A percentile compares a stretch with the other conserved stretches of the same genome.
phyloP scores from a whole-genome alignment of 805 yeast species.

The Lipomyces sp. region DNA sequence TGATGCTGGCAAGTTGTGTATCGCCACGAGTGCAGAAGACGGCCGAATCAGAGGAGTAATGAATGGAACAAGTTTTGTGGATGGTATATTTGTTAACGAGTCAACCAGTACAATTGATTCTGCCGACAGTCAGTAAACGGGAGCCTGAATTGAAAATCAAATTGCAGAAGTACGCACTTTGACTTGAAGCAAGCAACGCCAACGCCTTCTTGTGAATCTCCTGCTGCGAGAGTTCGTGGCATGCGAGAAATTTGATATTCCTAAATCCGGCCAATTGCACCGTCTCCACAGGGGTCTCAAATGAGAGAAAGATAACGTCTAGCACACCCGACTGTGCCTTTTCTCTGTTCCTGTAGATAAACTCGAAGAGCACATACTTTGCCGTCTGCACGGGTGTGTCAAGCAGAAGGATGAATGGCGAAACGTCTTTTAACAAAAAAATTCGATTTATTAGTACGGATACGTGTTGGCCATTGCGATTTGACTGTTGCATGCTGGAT shows the following conservation, averaged over 20 bases:
- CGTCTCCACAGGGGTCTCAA: conserved; percentile 51
- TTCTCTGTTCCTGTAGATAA: conserved; percentile 44
- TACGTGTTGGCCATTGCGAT: conserved; percentile 2
- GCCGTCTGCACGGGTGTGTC: conserved; percentile 76
- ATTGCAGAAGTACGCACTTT: conserved; percentile 7
- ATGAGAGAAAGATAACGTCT: conserved; percentile 57
- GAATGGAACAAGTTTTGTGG: conserved; percentile 47
- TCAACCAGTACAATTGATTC: conserved; percentile 55
- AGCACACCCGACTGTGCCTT: conserved; percentile 28
- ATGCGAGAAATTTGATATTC: conserved; percentile 5
- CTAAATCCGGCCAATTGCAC: conserved; percentile 26
- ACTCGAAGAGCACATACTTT: conserved; percentile 53
- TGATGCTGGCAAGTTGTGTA: conserved; percentile 5
- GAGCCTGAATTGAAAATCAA: not conserved
- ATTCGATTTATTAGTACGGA: conserved; percentile 57
- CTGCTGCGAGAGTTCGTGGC: conserved; percentile 10
- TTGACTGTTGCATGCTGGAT: conserved; percentile 2
- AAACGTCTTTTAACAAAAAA: conserved; percentile 63
- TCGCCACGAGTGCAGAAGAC: conserved; percentile 45
- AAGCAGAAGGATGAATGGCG: conserved; percentile 66
- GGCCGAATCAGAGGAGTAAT: conserved; percentile 52
- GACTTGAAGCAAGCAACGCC: conserved; percentile 11
- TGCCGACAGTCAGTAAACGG: not conserved
- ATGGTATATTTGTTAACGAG: conserved; percentile 58
- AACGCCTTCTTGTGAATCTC: conserved; percentile 29